phyloP scores from a whole-genome alignment of 441 rosid genomes.

The Rhodomyrtus psidioides region DNA sequence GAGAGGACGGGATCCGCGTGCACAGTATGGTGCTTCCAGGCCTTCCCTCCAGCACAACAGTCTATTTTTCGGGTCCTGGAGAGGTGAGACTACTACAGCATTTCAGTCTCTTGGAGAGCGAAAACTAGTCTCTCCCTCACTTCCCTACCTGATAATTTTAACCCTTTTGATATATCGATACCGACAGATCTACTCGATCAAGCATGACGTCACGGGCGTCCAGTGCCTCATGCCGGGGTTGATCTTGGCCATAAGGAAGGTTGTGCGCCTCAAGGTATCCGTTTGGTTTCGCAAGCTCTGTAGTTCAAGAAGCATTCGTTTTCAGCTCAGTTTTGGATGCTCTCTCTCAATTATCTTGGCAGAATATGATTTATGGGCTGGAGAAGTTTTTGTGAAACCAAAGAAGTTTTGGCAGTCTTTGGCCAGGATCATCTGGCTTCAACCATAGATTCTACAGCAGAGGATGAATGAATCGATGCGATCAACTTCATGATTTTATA shows the following conservation, averaged over 20 bases:
- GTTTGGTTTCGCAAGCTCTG: not conserved
- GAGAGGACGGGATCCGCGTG: constrained; percentile 89
- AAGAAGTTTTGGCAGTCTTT: not conserved
- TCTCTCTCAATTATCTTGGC: constrained; percentile 12
- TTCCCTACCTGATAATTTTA: not conserved
- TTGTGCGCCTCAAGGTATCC: constrained; percentile 75
- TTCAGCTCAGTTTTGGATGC: constrained; percentile 2
- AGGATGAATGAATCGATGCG: not conserved
- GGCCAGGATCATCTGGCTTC: not conserved
- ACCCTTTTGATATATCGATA: not conserved
- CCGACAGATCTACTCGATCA: constrained; percentile 62
- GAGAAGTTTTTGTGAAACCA: constrained; percentile 62
- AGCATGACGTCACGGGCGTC: constrained; percentile 73
- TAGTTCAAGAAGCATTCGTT: not conserved
- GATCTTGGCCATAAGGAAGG: constrained; percentile 78
- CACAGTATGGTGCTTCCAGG: constrained; percentile 95
- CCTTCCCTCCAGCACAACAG: constrained; percentile 73
- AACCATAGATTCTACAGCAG: not conserved
- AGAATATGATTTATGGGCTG: constrained; percentile 84
- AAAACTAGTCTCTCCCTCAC: not conserved
- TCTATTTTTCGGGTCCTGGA: constrained; percentile 83
- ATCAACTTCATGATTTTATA: not conserved
- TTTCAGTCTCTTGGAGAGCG: not conserved
- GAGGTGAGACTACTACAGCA: constrained; percentile 33
- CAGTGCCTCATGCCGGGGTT: constrained; percentile 88